A percentile compares a stretch with the other conserved stretches of the same genome.
Evolutionary conservation across 352 stramenopile species (phyloP).

Genomic region (Phytopythium ostracodes): DNA sequence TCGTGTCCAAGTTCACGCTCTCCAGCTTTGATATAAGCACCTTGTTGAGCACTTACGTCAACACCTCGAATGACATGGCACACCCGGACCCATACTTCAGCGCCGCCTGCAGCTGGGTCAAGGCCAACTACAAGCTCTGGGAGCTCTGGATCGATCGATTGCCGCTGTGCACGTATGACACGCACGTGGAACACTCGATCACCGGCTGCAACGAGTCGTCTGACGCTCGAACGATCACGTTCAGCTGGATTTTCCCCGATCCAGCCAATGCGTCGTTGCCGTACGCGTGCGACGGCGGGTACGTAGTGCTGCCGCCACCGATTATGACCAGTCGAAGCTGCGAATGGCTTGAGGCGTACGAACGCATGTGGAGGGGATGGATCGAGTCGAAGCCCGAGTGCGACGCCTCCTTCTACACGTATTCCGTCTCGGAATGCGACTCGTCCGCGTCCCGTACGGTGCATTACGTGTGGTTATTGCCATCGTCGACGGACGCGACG

Average conservation of each 20-base stretch:
- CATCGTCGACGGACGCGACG: constrained; percentile 10
- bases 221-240: constrained; percentile 18
- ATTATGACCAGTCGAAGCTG: constrained; percentile 36
- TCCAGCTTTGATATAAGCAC: constrained; percentile 33
- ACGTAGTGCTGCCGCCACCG: constrained; percentile 16
- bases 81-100: constrained; percentile 29
- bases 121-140: constrained; percentile 33
- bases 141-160: constrained; percentile 24
- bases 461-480: constrained; percentile 36
- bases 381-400: constrained; percentile 23
- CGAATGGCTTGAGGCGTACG: constrained; percentile 28
- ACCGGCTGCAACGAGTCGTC: constrained; percentile 18
- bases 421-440: constrained; percentile 30
- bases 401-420: constrained; percentile 35
- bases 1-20: constrained; percentile 32
- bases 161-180: constrained; percentile 17
- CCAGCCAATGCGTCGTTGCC: constrained; percentile 24
- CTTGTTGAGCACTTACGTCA: constrained; percentile 23
- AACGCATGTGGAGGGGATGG: constrained; percentile 28
- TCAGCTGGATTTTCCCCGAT: constrained; percentile 27
- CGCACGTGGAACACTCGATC: constrained; percentile 29
- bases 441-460: constrained; percentile 20
- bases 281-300: constrained; percentile 40
- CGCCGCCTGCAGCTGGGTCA: constrained; percentile 36
- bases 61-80: constrained; percentile 1